These are phyloP conservation scores for Lycium barbarum DNA, from an alignment of 257 asterid genomes.

Conservation along the genomic window DNA sequence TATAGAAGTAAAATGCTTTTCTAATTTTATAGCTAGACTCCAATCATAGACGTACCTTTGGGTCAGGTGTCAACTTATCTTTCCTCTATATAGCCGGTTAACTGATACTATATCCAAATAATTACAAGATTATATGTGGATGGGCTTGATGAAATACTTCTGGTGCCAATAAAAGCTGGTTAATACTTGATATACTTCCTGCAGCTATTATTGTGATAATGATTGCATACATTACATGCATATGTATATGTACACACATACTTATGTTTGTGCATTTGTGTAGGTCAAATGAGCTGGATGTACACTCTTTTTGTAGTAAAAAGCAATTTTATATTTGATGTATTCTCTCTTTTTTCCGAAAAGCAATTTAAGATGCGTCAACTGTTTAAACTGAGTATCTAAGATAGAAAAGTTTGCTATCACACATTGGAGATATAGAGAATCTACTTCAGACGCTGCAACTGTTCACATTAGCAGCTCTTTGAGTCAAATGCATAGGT, in stretches of 20 bases:
- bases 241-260: neutral
- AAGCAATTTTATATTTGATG: neutral
- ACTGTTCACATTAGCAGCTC: constrained; percentile 5
- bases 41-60: constrained; percentile 13
- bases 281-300: constrained; percentile 26
- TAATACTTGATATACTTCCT: constrained; percentile 12
- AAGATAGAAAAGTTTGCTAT: neutral
- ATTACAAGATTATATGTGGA: constrained; percentile 14
- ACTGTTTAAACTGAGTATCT: neutral
- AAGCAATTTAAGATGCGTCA: neutral
- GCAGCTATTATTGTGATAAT: constrained; percentile 1
- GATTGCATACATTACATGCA: neutral
- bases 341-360: neutral
- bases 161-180: neutral
- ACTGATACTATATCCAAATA: neutral
- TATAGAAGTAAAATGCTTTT: neutral
- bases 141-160: neutral
- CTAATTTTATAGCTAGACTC: neutral
- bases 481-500: neutral
- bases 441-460: neutral
- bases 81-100: neutral
- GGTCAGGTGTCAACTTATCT: neutral
- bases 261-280: neutral
- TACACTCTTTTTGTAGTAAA: neutral
- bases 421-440: constrained; percentile 1